These are phyloP conservation scores for Sporodiniella umbellata DNA, from an alignment of 371 early-diverging fungal species.

Conservation along the genomic window DNA sequence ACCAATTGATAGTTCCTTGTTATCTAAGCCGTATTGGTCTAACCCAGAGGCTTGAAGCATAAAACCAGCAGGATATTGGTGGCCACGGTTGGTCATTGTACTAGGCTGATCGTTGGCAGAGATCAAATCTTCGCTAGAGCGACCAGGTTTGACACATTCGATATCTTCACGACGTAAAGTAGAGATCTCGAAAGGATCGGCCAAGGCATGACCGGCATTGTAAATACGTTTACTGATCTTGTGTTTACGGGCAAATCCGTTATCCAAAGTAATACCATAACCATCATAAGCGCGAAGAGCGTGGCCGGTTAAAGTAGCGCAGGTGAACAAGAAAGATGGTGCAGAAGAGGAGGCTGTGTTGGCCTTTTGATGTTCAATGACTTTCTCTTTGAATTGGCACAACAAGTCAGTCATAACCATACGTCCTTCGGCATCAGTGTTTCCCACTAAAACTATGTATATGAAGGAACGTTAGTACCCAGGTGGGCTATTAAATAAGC, in stretches of 20 bases:
- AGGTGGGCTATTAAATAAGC: too few relatives aligned
- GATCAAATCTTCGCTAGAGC: constrained; percentile 76
- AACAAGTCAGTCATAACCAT: constrained; percentile 89
- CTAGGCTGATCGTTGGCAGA: constrained; percentile 78
- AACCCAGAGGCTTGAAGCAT: constrained; percentile 80
- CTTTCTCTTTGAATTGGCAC: constrained; percentile 73
- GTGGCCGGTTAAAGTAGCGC: constrained; percentile 88
- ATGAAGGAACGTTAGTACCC: too few relatives aligned
- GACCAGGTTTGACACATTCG: constrained; percentile 58
- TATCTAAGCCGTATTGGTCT: constrained; percentile 67
- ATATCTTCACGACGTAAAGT: constrained; percentile 83
- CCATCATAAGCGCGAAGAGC: constrained; percentile 76
- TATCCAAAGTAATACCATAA: constrained; percentile 77
- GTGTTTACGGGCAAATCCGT: constrained; percentile 75
- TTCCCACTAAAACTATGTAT: constrained; percentile 71
- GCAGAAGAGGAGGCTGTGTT: constrained; percentile 31
- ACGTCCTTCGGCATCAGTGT: constrained; percentile 92
- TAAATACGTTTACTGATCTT: constrained; percentile 61
- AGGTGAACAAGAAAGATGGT: constrained; percentile 71
- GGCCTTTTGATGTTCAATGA: constrained; percentile 50
- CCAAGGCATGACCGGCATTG: constrained; percentile 68
- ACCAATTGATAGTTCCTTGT: constrained; percentile 57
- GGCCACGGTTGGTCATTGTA: constrained; percentile 77
- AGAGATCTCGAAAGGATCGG: constrained; percentile 84
- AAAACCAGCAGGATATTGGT: constrained; percentile 87